Evolutionary conservation across 169 alveolate species (phyloP).

Genomic region (Cryptosporidium ubiquitum): DNA sequence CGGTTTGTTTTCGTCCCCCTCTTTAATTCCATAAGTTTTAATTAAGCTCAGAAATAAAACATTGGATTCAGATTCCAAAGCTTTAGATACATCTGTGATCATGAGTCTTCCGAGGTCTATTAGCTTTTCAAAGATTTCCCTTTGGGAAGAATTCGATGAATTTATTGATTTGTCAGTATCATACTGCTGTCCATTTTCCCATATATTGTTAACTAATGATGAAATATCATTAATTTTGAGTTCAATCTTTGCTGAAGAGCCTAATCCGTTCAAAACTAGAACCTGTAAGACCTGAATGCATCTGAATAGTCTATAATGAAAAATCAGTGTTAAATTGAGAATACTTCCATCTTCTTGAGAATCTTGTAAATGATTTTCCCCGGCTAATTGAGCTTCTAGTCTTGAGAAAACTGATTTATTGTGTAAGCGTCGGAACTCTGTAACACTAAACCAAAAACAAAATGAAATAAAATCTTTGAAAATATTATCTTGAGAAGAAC

Average conservation of each 20-base stretch:
- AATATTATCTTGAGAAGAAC: not conserved
- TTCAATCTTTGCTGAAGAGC: not conserved
- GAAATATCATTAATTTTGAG: slow-evolving; percentile 3
- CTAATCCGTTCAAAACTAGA: not conserved
- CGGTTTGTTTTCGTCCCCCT: not conserved
- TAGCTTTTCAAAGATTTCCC: not conserved
- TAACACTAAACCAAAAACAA: slow-evolving; percentile 55
- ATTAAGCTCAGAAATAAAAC: not conserved
- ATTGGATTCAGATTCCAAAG: not conserved
- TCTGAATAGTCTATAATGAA: slow-evolving; percentile 59
- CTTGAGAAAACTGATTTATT: slow-evolving; percentile 11
- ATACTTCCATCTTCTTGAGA: not conserved
- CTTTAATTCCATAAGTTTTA: not conserved
- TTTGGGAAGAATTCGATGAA: not conserved
- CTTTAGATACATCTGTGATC: not conserved
- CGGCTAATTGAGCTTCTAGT: not conserved
- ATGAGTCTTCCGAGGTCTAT: slow-evolving; percentile 8
- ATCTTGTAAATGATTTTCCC: not conserved
- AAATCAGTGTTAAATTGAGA: not conserved
- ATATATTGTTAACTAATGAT: not conserved
- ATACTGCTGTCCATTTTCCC: slow-evolving; percentile 1
- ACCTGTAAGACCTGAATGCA: slow-evolving; percentile 28
- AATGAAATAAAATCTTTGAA: slow-evolving; percentile 20
- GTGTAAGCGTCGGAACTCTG: slow-evolving; percentile 36
- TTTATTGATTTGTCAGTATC: not conserved